Percentiles rank a stretch among this genome's conserved stretches.
These are phyloP conservation scores for Aspergillus terreus DNA, from an alignment of 2,329 filamentous ascomycete species.

Conservation along the genomic window DNA sequence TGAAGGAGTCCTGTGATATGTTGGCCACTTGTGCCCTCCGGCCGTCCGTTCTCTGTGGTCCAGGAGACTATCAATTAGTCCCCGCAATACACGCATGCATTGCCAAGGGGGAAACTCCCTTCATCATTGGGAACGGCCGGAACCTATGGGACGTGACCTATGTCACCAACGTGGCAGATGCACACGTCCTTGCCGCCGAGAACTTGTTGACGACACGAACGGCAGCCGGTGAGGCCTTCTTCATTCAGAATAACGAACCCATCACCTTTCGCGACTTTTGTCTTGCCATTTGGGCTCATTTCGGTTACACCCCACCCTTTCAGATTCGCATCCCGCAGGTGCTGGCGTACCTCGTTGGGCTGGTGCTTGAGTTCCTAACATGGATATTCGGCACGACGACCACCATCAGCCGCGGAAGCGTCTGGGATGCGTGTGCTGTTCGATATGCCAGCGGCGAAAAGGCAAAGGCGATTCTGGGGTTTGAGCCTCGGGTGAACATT, in stretches of 20 bases:
- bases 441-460: slow-evolving; percentile 54
- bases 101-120: slow-evolving; percentile 40
- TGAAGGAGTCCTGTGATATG: slow-evolving; percentile 30
- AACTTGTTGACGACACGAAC: slow-evolving; percentile 38
- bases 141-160: slow-evolving; percentile 46
- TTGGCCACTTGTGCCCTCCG: slow-evolving; percentile 41
- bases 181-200: slow-evolving; percentile 43
- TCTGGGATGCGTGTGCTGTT: slow-evolving; percentile 52
- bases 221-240: slow-evolving; percentile 43
- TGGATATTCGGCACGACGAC: slow-evolving; percentile 45
- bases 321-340: slow-evolving; percentile 46
- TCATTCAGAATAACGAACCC: slow-evolving; percentile 46
- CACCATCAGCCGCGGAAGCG: slow-evolving; percentile 51
- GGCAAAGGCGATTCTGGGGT: slow-evolving; percentile 51
- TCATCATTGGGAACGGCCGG: slow-evolving; percentile 36
- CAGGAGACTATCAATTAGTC: slow-evolving; percentile 40
- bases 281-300: slow-evolving; percentile 43
- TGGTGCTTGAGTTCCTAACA: slow-evolving; percentile 44
- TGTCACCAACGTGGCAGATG: slow-evolving; percentile 43
- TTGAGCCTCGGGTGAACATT: slow-evolving; percentile 49
- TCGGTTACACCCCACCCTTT: slow-evolving; percentile 48
- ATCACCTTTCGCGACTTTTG: slow-evolving; percentile 44
- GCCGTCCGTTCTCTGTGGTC: slow-evolving; percentile 43
- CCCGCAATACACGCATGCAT: slow-evolving; percentile 44
- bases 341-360: slow-evolving; percentile 48